Conservation (phyloP, 73 alveolate species). For the Paramecium octaurelia region DNA sequence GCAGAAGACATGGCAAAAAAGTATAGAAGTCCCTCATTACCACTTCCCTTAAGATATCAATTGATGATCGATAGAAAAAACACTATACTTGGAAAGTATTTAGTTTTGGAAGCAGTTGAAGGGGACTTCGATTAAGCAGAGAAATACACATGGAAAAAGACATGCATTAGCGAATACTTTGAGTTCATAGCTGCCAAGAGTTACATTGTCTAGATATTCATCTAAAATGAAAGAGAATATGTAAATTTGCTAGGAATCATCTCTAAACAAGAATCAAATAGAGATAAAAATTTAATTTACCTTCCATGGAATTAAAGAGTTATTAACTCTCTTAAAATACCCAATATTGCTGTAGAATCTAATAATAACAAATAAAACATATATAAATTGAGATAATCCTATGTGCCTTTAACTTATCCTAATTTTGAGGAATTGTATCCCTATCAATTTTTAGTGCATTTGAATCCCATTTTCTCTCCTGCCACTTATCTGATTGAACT, state of each 20-base stretch:
- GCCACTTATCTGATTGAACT: conserved; percentile 23
- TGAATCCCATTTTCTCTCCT: conserved; percentile 10
- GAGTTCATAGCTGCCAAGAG: neutral
- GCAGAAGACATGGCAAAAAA: conserved; percentile 35
- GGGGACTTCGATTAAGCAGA: conserved; percentile 24
- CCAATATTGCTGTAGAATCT: neutral
- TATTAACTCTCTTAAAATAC: conserved; percentile 14
- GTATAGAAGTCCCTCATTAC: neutral
- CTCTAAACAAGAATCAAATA: neutral
- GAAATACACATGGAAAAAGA: conserved; percentile 23
- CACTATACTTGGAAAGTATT: conserved; percentile 14
- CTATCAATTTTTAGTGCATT: neutral
- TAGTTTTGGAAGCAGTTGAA: conserved; percentile 44
- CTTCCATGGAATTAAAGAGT: conserved; percentile 35
- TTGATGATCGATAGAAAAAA: neutral
- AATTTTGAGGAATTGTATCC: conserved; percentile 22
- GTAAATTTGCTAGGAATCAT: neutral
- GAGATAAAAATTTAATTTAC: neutral
- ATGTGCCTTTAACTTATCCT: conserved; percentile 16
- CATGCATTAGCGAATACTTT: neutral
- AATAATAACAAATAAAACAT: neutral
- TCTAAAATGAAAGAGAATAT: neutral
- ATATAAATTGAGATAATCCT: neutral
- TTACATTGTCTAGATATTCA: neutral
- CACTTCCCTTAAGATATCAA: neutral